A percentile compares a stretch with the other conserved stretches of the same genome.
These are phyloP conservation scores for Beta vulgaris DNA, from an alignment of 148 eudicot genomes.

Conservation along the genomic window DNA sequence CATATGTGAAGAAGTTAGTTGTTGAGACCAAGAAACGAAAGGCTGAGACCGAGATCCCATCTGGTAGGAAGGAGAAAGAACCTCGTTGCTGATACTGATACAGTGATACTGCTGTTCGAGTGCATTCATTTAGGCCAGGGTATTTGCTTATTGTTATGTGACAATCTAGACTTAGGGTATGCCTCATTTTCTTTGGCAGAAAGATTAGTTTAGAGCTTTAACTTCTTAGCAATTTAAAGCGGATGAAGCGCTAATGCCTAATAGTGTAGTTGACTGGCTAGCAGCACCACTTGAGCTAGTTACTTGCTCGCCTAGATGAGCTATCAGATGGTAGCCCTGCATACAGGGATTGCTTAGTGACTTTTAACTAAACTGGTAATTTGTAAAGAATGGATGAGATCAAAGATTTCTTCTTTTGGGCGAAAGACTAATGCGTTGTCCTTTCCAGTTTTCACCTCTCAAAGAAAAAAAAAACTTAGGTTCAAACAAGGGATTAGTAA, in stretches of 20 bases:
- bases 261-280: background rate
- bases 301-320: background rate
- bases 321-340: no score
- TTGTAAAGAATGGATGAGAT: background rate
- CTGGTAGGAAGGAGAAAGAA: constrained; percentile 33
- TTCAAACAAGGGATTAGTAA: no score
- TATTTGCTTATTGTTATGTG: background rate
- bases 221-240: no score
- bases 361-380: background rate
- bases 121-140: background rate
- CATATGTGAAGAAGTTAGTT: constrained; percentile 69
- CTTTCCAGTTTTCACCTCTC: no score
- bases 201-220: background rate
- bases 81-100: constrained; percentile 26
- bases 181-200: background rate
- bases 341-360: background rate
- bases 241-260: background rate
- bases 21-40: constrained; percentile 86
- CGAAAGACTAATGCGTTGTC: no score
- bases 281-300: background rate
- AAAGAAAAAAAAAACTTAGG: no score
- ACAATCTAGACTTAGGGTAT: background rate
- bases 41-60: constrained; percentile 37
- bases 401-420: no score
- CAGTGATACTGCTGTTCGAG: background rate